phyloP scores from a whole-genome alignment of 2,329 filamentous ascomycete genomes.

The Nectriaceae sp. region DNA sequence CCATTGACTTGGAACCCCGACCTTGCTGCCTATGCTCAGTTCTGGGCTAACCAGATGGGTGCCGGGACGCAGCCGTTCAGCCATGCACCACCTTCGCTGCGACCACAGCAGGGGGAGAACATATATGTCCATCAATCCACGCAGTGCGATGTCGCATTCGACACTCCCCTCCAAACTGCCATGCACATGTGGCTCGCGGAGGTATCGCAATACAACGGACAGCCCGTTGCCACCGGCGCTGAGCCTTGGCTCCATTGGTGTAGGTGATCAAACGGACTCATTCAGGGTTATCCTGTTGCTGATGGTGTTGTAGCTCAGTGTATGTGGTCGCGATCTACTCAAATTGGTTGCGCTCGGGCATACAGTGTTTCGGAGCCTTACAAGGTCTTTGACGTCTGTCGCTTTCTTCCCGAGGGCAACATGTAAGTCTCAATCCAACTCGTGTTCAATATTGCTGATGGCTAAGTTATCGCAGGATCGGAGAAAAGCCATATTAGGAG shows the following conservation, averaged over 20 bases:
- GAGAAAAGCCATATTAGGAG: slow-evolving; percentile 30
- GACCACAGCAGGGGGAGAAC: slow-evolving; percentile 38
- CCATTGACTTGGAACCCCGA: slow-evolving; percentile 33
- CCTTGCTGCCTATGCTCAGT: slow-evolving; percentile 34
- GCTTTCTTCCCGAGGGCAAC: slow-evolving; percentile 37
- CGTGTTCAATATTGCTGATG: background rate
- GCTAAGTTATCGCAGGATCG: slow-evolving; percentile 19
- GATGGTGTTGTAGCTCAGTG: slow-evolving; percentile 33
- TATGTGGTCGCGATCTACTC: slow-evolving; percentile 36
- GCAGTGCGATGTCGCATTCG: slow-evolving; percentile 31
- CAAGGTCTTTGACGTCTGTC: slow-evolving; percentile 37
- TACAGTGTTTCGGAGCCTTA: slow-evolving; percentile 34
- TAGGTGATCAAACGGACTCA: slow-evolving; percentile 18
- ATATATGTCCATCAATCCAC: slow-evolving; percentile 34
- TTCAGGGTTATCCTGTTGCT: slow-evolving; percentile 2
- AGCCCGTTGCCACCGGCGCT: slow-evolving; percentile 33
- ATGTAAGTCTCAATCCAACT: slow-evolving; percentile 28
- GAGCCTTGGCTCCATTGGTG: slow-evolving; percentile 41
- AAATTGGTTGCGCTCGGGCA: slow-evolving; percentile 36
- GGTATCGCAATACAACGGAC: slow-evolving; percentile 30
- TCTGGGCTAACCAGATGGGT: slow-evolving; percentile 37
- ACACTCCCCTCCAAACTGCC: slow-evolving; percentile 32
- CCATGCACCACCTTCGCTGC: slow-evolving; percentile 32
- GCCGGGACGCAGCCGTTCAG: slow-evolving; percentile 30
- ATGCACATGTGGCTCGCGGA: slow-evolving; percentile 35